Evolutionary conservation across 176 grass and related monocot genomes (phyloP).

Genomic region (Hsuehochloa calcarea): DNA sequence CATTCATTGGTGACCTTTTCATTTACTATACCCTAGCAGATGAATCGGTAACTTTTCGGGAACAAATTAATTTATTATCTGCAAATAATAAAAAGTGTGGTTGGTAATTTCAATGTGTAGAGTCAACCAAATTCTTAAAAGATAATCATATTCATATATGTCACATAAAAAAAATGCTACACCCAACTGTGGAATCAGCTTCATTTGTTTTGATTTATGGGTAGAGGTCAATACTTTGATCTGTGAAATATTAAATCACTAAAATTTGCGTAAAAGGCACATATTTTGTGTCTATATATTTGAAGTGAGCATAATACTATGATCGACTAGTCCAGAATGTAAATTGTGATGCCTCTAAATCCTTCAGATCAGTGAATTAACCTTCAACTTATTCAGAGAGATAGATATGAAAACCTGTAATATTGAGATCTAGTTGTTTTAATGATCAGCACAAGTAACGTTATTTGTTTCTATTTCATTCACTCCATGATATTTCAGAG

Average conservation of each 20-base stretch:
- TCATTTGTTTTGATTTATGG: constrained; percentile 7
- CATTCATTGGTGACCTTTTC: not conserved
- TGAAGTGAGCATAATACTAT: not conserved
- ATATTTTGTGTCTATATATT: not conserved
- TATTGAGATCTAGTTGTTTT: not conserved
- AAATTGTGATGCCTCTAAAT: not conserved
- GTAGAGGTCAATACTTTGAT: not conserved
- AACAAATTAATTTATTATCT: not conserved
- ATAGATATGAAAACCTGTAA: not conserved
- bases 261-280: not conserved
- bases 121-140: not conserved
- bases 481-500: not conserved
- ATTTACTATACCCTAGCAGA: not conserved
- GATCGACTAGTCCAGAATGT: not conserved
- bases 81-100: not conserved
- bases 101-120: not conserved
- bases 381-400: not conserved
- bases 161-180: not conserved
- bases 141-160: not conserved
- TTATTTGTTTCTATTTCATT: constrained; percentile 1
- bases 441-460: not conserved
- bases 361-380: not conserved
- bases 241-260: not conserved
- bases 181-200: not conserved
- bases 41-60: not conserved